Conservation (phyloP, 202 grass and related monocot species). For the Saccharum hybrid region DNA sequence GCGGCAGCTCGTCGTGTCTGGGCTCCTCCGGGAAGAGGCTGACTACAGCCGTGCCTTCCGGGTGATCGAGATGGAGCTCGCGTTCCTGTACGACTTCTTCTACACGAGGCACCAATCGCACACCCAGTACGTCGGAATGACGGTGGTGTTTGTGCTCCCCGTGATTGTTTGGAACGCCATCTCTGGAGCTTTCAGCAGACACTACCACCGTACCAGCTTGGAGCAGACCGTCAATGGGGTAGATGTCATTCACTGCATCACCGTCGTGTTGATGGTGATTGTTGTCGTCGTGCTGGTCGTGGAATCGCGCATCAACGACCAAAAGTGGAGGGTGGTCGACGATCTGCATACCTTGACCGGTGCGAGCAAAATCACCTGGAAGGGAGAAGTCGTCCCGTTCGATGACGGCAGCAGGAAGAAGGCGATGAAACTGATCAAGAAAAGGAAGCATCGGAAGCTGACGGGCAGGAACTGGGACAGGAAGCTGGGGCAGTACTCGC, state of each 20-base stretch:
- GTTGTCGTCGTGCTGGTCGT: constrained; percentile 11
- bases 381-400: not conserved
- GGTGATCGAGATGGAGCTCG: constrained; percentile 28
- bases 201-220: constrained; percentile 13
- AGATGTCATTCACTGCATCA: not conserved
- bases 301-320: constrained; percentile 23
- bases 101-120: constrained; percentile 24
- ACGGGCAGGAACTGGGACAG: not conserved
- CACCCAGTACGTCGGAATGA: constrained; percentile 13
- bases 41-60: not conserved
- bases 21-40: not conserved
- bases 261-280: constrained; percentile 14
- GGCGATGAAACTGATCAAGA: constrained; percentile 7
- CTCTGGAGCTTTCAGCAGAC: constrained; percentile 33
- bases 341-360: constrained; percentile 17
- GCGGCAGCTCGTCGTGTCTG: constrained; percentile 9
- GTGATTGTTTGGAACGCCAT: not conserved
- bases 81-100: constrained; percentile 42
- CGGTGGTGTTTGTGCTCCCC: not conserved
- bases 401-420: constrained; percentile 20
- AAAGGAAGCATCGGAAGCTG: constrained; percentile 22
- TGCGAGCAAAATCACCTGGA: constrained; percentile 7
- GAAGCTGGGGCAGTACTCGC: constrained; percentile 35
- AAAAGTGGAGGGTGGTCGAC: constrained; percentile 25
- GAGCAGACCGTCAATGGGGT: constrained; percentile 11